Evolutionary conservation across 2,329 filamentous ascomycete genomes (phyloP), one percentile per base, ranked within the genome.

Genomic region (Fusarium incarnatum): DNA sequence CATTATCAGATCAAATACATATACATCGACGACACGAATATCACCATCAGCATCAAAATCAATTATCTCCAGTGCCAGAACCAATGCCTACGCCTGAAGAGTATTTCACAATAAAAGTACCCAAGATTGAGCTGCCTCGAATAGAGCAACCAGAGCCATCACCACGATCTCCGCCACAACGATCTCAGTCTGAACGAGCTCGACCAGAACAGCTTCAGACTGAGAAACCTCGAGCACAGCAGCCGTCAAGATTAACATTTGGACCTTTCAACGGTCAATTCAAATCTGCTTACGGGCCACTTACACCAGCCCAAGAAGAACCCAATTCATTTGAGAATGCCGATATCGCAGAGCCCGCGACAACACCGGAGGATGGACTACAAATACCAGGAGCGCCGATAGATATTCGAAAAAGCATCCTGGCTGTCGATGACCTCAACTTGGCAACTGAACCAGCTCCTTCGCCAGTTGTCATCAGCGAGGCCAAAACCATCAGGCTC

Each of bases 401-500:
- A 11, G 55, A 60, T 32, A 58, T 66, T 40, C 69, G 66, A 22
- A 58, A 44, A 22, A 70, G 65, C 12, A 49, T 59, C 18, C 34
- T 70, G 1, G 37, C 47, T 15, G 62, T 57, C 2, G 69, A 72
- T 28, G 57, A 58, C 12, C 47, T 70, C 16, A 55, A 56, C 15
- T 25, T 70, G n/a, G 60, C 56, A 9, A 58, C 48, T 20, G 55
- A 22, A 13, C 67, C 68, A 22, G 68, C 71, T 15, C 53, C 70
- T 22, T 44, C 63, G 16, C 60, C 68, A 6, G 60, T 56, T 6
- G 59, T 72, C 12, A 60, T 73, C 28, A 69, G 63, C 20, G 68
- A 73, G 42, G 71, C 71, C 41, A 73, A 69, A 47, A 67, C 67
- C 1, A 47, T 73, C 11, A 68, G 49, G 16, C 48, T 73, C 7